Percentiles rank a stretch among this genome's conserved stretches.
Conservation (phyloP, 2,329 filamentous ascomycete genomes). For the Exophiala phaeomuriformis region DNA sequence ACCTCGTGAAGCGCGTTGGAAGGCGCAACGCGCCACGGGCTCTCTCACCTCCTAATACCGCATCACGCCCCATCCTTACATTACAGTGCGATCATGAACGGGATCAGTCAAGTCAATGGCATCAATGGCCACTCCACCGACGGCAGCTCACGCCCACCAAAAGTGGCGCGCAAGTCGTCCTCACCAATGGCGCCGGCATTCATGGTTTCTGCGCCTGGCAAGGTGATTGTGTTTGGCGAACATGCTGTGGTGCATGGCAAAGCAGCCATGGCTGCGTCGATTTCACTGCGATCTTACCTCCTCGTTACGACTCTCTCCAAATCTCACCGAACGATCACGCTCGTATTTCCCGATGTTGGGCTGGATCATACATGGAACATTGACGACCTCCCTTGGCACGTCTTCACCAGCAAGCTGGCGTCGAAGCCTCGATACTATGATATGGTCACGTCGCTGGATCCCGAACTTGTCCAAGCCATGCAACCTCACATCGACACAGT, state of each 20-base stretch:
- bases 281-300: conserved; percentile 91
- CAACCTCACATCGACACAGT: conserved; percentile 69
- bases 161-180: conserved; percentile 37
- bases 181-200: conserved; percentile 73
- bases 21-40: not conserved
- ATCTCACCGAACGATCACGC: conserved; percentile 75
- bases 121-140: conserved; percentile 23
- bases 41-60: not conserved
- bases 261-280: conserved; percentile 88
- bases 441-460: conserved; percentile 73
- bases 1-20: not conserved
- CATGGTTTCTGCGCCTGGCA: conserved; percentile 96
- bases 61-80: conserved; percentile 16
- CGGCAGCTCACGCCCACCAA: conserved; percentile 5
- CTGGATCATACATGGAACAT: conserved; percentile 92
- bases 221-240: conserved; percentile 97
- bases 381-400: conserved; percentile 77
- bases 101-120: conserved; percentile 18
- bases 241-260: conserved; percentile 98
- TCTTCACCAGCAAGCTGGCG: conserved; percentile 62
- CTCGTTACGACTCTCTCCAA: conserved; percentile 92
- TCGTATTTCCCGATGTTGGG: conserved; percentile 86
- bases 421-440: conserved; percentile 97
- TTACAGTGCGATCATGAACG: conserved; percentile 14
- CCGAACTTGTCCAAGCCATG: conserved; percentile 71